These are phyloP conservation scores for Phyllosticta citriasiana DNA, from an alignment of 2,329 filamentous ascomycete species.

Conservation along the genomic window DNA sequence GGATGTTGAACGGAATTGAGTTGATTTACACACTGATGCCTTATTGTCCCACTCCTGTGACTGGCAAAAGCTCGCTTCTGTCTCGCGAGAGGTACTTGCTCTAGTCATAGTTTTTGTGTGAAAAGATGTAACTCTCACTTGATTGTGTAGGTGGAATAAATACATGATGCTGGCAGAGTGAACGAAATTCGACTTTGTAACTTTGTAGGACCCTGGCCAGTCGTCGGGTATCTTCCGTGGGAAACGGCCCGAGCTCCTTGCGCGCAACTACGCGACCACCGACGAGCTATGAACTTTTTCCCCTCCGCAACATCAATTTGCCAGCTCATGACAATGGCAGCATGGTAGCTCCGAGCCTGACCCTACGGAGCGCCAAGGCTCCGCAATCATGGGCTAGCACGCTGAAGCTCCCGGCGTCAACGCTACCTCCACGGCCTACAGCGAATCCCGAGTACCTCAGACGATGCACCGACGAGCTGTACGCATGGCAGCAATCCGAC, in stretches of 20 bases:
- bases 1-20: too few relatives aligned
- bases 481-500: constrained; percentile 66
- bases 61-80: too few relatives aligned
- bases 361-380: constrained; percentile 3
- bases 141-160: too few relatives aligned
- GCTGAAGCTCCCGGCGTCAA: constrained; percentile 39
- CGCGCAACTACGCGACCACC: not conserved
- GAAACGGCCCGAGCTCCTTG: not conserved
- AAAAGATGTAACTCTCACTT: too few relatives aligned
- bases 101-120: too few relatives aligned
- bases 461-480: constrained; percentile 77
- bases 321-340: constrained; percentile 4
- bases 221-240: not conserved
- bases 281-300: constrained; percentile 1
- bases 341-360: constrained; percentile 11
- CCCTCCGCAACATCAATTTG: not conserved
- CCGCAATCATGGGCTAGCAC: constrained; percentile 29
- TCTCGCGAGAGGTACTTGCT: too few relatives aligned
- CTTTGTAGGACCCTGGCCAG: not conserved
- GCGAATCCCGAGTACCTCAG: constrained; percentile 47
- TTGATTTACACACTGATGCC: too few relatives aligned
- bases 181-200: not conserved
- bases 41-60: too few relatives aligned
- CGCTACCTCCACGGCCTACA: constrained; percentile 37
- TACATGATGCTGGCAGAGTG: too few relatives aligned